Percentiles rank a stretch among this genome's conserved stretches.
Evolutionary conservation across 2,329 filamentous ascomycete genomes (phyloP).

Genomic region (Xylariaceae sp.): DNA sequence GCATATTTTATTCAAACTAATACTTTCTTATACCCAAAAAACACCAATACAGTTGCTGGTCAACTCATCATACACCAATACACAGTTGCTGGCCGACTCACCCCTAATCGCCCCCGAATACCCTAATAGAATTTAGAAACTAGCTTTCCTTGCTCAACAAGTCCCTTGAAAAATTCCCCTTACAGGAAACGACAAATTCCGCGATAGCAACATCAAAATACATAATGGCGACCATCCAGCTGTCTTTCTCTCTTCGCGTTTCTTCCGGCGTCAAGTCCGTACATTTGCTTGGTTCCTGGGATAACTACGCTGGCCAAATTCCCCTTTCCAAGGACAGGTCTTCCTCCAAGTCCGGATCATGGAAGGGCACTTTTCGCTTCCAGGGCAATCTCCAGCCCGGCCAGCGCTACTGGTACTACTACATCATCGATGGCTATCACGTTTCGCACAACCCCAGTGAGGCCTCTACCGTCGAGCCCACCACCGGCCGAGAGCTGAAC

Average conservation of each 20-base stretch:
- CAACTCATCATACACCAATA: conserved; percentile 15
- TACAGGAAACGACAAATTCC: conserved; percentile 38
- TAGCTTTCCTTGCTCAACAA: conserved; percentile 56
- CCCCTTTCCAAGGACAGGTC: conserved; percentile 85
- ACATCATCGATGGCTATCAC: conserved; percentile 99
- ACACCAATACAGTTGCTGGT: conserved; percentile 25
- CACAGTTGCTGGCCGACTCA: conserved; percentile 49
- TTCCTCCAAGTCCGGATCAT: conserved; percentile 80
- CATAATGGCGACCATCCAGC: conserved; percentile 85
- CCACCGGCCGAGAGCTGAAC: conserved; percentile 94
- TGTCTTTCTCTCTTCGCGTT: conserved; percentile 93
- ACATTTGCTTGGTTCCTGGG: conserved; percentile 96
- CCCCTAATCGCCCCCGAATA: conserved; percentile 37
- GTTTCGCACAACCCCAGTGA: conserved; percentile 93
- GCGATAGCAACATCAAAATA: conserved; percentile 36
- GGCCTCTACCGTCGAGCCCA: conserved; percentile 86
- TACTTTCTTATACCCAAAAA: conserved; percentile 28
- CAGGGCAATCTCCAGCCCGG: conserved; percentile 84
- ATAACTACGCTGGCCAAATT: conserved; percentile 92
- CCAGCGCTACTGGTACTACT: conserved; percentile 99
- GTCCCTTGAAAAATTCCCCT: conserved; percentile 36
- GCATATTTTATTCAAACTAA: conserved; percentile 31
- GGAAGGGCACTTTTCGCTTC: conserved; percentile 97
- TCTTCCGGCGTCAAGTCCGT: conserved; percentile 96
- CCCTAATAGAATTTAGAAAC: conserved; percentile 45